Percentiles rank a stretch among this genome's conserved stretches.
Evolutionary conservation across 129 eudicot species (phyloP).

Genomic region (Gnaphalium uliginosum): DNA sequence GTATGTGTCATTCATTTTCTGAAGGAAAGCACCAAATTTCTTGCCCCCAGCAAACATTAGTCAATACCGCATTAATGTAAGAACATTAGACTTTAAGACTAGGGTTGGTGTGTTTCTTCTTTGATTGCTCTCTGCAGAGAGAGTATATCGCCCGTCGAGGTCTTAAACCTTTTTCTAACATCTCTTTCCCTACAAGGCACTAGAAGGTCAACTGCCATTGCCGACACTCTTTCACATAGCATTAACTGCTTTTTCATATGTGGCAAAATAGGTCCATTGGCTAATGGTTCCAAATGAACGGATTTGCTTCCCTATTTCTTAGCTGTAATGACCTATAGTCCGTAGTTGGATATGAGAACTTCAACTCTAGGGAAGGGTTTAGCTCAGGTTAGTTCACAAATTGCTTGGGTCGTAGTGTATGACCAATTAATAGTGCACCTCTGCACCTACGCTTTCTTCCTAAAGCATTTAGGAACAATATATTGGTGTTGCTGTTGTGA

Average conservation of each 20-base stretch:
- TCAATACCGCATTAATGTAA: background rate
- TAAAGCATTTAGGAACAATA: background rate
- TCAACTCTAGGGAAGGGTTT: background rate
- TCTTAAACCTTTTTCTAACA: background rate
- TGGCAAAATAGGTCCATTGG: background rate
- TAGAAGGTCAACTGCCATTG: no score
- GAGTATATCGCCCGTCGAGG: background rate
- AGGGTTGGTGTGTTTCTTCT: background rate
- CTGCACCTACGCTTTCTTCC: conserved; percentile 5
- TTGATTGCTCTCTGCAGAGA: background rate
- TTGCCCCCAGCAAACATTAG: background rate
- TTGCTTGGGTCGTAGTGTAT: conserved; percentile 6
- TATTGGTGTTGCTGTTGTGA: background rate
- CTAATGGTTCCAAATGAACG: background rate
- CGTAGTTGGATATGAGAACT: background rate
- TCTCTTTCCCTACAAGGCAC: no score
- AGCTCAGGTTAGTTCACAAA: background rate
- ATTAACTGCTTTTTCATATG: background rate
- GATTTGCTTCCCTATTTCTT: background rate
- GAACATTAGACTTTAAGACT: background rate
- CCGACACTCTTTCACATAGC: no score
- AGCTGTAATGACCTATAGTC: background rate
- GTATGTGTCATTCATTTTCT: background rate
- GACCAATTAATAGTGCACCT: background rate
- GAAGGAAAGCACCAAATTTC: background rate